Percentiles rank a stretch among this genome's conserved stretches.
phyloP scores from a whole-genome alignment of 2,329 filamentous ascomycete species.

The Fusarium pseudonygamai region DNA sequence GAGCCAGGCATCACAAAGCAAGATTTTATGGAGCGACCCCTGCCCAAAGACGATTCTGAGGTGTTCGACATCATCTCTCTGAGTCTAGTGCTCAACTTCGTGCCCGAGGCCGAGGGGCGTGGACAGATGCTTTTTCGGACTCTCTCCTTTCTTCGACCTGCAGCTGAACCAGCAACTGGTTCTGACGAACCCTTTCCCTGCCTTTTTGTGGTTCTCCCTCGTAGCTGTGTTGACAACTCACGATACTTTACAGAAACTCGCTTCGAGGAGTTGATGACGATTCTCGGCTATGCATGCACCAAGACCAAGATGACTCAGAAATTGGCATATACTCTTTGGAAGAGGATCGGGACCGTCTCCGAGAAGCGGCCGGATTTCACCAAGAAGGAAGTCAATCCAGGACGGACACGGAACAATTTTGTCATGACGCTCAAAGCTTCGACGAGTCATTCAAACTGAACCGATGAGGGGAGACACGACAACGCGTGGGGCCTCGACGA shows the following conservation, averaged over 20 bases:
- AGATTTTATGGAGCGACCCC: constrained; percentile 90
- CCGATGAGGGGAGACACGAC: constrained; percentile 18
- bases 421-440: constrained; percentile 71
- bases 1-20: constrained; percentile 83
- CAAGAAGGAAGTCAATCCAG: constrained; percentile 82
- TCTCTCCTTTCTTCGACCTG: constrained; percentile 70
- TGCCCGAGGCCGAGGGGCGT: constrained; percentile 77
- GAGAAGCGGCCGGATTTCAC: constrained; percentile 35
- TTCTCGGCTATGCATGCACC: constrained; percentile 75
- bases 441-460: constrained; percentile 29
- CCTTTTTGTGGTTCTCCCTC: constrained; percentile 89
- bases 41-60: constrained; percentile 70
- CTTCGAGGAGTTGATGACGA: constrained; percentile 77
- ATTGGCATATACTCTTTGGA: constrained; percentile 91
- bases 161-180: constrained; percentile 14
- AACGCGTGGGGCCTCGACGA: constrained; percentile 23
- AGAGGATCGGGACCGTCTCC: constrained; percentile 48
- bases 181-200: constrained; percentile 64
- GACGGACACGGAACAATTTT: constrained; percentile 88
- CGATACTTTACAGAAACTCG: constrained; percentile 82
- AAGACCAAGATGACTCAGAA: constrained; percentile 81
- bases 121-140: constrained; percentile 88
- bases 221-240: constrained; percentile 89
- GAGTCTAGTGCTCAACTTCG: constrained; percentile 93
- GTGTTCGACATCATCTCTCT: constrained; percentile 91